These are phyloP conservation scores for Xylariales sp. DNA, from an alignment of 2,329 filamentous ascomycete species.

Conservation along the genomic window DNA sequence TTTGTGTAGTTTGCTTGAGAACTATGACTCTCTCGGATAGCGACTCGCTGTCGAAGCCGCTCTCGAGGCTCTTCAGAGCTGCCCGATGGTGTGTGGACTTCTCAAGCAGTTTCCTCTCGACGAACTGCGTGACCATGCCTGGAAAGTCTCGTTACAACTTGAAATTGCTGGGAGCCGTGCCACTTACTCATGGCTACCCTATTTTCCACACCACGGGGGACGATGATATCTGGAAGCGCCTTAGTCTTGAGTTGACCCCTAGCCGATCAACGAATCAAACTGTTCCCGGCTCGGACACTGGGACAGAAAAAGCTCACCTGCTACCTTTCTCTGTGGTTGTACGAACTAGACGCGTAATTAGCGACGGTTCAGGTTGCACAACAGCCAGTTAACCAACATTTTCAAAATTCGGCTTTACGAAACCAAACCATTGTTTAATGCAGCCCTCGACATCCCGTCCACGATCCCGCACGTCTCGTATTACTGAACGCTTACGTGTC, in stretches of 20 bases:
- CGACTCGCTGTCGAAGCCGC: constrained; percentile 64
- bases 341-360: constrained; percentile 58
- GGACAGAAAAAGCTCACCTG: constrained; percentile 45
- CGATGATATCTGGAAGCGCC: constrained; percentile 79
- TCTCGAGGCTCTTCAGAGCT: constrained; percentile 71
- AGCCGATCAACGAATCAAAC: background rate
- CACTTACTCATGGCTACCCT: constrained; percentile 75
- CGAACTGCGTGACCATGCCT: constrained; percentile 93
- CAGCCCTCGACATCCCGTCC: constrained; percentile 90
- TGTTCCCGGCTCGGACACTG: background rate
- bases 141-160: constrained; percentile 11
- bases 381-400: constrained; percentile 40
- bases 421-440: constrained; percentile 96
- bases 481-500: constrained; percentile 44
- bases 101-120: constrained; percentile 77
- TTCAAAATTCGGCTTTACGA: constrained; percentile 95
- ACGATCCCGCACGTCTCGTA: constrained; percentile 83
- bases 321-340: constrained; percentile 82
- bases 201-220: constrained; percentile 92
- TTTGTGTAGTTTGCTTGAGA: constrained; percentile 71
- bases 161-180: background rate
- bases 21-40: constrained; percentile 72
- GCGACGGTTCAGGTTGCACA: background rate
- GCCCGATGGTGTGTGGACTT: constrained; percentile 82
- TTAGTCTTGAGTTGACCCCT: constrained; percentile 5